Base-by-base conservation (phyloP, 2,329 filamentous ascomycete genomes). In the Setomelanomma holmii region DNA sequence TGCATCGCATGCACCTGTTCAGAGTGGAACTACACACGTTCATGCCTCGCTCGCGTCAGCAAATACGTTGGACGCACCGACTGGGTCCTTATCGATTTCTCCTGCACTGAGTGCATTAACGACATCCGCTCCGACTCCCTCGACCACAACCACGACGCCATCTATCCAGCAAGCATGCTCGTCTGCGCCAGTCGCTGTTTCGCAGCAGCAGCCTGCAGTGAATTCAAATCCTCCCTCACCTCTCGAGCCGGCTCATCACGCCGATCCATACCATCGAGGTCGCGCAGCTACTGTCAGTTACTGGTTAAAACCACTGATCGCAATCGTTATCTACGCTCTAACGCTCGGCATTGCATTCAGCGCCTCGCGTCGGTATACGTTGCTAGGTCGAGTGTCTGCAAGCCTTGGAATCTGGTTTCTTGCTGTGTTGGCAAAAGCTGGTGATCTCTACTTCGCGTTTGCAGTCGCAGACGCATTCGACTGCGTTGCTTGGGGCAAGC, bases 391-490 rank as follows among this genome's bases (percentile, higher is more conserved):
- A 8, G 27, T 14, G 40, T 12, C 12, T 27, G 40, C n/a, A n/a
- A 34, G 8, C 11, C 20, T 33, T n/a, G 59, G 56, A 5, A 62
- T 45, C n/a, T 63, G 57, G 60, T 34, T 63, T 12, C 48, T 63
- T 19, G 47, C 39, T 19, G 30, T 63, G 2, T 39, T 63, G 3
- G 51, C 56, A 24, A 63, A 63, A 49, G 50, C 44, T n/a, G 56
- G 52, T 8, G 60, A 63, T 38, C 54, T 63, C 22, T 33, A 38
- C 7, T 60, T 60, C 23, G 54, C 57, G 2, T 56, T 60, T 17
- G 57, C 57, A 6, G 24, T 60, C 3, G 54, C 51, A 34, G 60
- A 63, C 35, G 36, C 49, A 4, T 50, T 51, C 19, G 60, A 63
- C 22, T 56, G 49, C 1, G 10, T 63, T 17, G 54, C 53, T 24